Conservation (phyloP, 2,329 filamentous ascomycete genomes). For the Corinectria fuckeliana region DNA sequence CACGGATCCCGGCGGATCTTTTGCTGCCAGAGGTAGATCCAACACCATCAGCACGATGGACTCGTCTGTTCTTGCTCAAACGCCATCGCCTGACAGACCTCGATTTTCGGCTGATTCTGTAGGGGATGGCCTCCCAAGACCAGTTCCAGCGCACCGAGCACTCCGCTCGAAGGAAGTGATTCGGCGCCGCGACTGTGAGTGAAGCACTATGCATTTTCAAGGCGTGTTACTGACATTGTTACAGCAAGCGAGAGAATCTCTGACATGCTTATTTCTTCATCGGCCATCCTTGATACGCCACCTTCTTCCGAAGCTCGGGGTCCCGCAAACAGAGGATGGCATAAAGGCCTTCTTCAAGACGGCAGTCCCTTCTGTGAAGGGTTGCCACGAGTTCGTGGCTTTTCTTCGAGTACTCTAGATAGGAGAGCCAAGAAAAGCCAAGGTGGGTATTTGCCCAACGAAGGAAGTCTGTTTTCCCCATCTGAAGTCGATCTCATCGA, state of each 20-base stretch:
- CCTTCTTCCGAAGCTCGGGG: slow-evolving; percentile 15
- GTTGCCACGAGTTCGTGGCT: slow-evolving; percentile 33
- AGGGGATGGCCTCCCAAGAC: slow-evolving; percentile 10
- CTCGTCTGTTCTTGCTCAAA: slow-evolving; percentile 34
- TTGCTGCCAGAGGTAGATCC: slow-evolving; percentile 39
- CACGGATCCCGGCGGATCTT: slow-evolving; percentile 39
- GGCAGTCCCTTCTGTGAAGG: slow-evolving; percentile 9
- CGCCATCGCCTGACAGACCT: slow-evolving; percentile 34
- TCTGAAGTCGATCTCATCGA: slow-evolving; percentile 42
- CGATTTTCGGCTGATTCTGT: slow-evolving; percentile 12
- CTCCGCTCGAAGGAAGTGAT: slow-evolving; percentile 13
- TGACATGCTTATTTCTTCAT: slow-evolving; percentile 35
- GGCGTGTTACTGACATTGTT: slow-evolving; percentile 9
- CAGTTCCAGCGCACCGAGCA: slow-evolving; percentile 25
- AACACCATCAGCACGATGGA: slow-evolving; percentile 42
- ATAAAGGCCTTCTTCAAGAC: slow-evolving; percentile 15
- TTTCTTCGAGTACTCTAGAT: slow-evolving; percentile 33
- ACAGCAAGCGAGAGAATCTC: slow-evolving; percentile 32
- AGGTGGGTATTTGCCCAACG: slow-evolving; percentile 2
- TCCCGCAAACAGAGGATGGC: slow-evolving; percentile 18
- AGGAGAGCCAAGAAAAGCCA: slow-evolving; percentile 16
- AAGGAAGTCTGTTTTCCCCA: slow-evolving; percentile 36
- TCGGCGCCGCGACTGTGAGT: slow-evolving; percentile 30
- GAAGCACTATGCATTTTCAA: not conserved
- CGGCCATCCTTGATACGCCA: slow-evolving; percentile 33